Percentiles rank a stretch among this genome's conserved stretches.
Evolutionary conservation across 2,329 filamentous ascomycete genomes (phyloP).

Genomic region (Pseudophaeomoniella oleicola): DNA sequence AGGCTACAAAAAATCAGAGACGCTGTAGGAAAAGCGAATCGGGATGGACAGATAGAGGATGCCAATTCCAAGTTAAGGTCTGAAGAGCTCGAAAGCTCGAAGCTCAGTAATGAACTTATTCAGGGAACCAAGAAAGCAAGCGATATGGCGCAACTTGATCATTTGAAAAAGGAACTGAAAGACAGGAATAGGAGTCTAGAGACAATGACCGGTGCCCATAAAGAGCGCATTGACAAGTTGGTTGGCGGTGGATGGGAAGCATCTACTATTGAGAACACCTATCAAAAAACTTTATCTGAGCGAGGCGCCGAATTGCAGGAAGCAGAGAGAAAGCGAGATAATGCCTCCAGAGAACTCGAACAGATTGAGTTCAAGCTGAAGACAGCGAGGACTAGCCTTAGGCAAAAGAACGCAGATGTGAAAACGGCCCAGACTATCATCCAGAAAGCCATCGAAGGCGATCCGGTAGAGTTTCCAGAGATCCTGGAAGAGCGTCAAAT

Average conservation of each 20-base stretch:
- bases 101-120: conserved; percentile 64
- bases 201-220: conserved; percentile 63
- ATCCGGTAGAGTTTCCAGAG: conserved; percentile 35
- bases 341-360: conserved; percentile 55
- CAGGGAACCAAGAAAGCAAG: conserved; percentile 69
- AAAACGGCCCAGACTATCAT: conserved; percentile 48
- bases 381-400: conserved; percentile 47
- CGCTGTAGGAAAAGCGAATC: conserved; percentile 48
- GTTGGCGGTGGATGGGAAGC: conserved; percentile 55
- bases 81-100: conserved; percentile 58
- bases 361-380: conserved; percentile 62
- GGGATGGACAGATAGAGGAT: conserved; percentile 55
- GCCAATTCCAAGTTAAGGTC: conserved; percentile 51
- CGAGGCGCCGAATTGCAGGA: conserved; percentile 38
- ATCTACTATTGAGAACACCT: conserved; percentile 54
- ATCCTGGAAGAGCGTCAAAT: conserved; percentile 36
- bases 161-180: conserved; percentile 64
- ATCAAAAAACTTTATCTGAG: conserved; percentile 40
- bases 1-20: conserved; percentile 47
- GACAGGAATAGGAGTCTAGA: conserved; percentile 61
- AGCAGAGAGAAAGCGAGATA: conserved; percentile 56
- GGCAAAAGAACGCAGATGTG: conserved; percentile 48
- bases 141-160: conserved; percentile 71
- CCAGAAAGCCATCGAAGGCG: conserved; percentile 40
- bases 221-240: conserved; percentile 50